These are phyloP conservation scores for Colletotrichum echinochloae DNA, from an alignment of 2,329 filamentous ascomycete genomes.

Conservation along the genomic window DNA sequence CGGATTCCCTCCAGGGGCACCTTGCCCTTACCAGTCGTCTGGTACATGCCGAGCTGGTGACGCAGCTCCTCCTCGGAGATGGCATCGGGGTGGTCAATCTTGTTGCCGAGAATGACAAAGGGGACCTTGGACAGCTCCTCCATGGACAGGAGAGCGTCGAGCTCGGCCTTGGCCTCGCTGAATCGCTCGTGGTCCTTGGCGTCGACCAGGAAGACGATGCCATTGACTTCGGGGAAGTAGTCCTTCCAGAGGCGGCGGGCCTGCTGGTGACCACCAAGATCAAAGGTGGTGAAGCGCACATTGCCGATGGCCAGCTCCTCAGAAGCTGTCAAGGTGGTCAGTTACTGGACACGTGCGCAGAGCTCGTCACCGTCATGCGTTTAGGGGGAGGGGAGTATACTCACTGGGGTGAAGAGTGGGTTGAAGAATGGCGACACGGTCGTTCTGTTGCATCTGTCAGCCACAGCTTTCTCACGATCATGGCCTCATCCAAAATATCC, in stretches of 20 bases:
- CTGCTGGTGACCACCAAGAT: slow-evolving; percentile 94
- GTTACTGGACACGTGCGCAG: slow-evolving; percentile 45
- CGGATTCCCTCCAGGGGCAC: slow-evolving; percentile 91
- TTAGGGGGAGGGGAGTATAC: slow-evolving; percentile 48
- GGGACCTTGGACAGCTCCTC: slow-evolving; percentile 96
- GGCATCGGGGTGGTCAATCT: slow-evolving; percentile 98
- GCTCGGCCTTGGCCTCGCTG: slow-evolving; percentile 93
- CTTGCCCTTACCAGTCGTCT: slow-evolving; percentile 97
- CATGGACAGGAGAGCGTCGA: slow-evolving; percentile 95
- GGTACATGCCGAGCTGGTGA: slow-evolving; percentile 91
- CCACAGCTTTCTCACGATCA: slow-evolving; percentile 42
- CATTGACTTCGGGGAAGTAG: slow-evolving; percentile 96
- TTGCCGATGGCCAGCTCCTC: slow-evolving; percentile 94
- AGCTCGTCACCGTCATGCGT: slow-evolving; percentile 5
- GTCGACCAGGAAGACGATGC: slow-evolving; percentile 97
- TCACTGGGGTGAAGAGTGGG: slow-evolving; percentile 92
- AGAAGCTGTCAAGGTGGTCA: slow-evolving; percentile 67
- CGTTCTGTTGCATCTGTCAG: slow-evolving; percentile 71
- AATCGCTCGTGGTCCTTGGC: slow-evolving; percentile 98
- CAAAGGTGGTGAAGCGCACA: slow-evolving; percentile 94
- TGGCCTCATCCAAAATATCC: slow-evolving; percentile 20
- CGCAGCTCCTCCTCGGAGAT: slow-evolving; percentile 96
- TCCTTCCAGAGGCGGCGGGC: slow-evolving; percentile 96
- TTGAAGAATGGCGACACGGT: slow-evolving; percentile 90
- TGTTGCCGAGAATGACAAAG: slow-evolving; percentile 97